Conservation (phyloP, 148 eudicot species). For the Silene uniflora region DNA sequence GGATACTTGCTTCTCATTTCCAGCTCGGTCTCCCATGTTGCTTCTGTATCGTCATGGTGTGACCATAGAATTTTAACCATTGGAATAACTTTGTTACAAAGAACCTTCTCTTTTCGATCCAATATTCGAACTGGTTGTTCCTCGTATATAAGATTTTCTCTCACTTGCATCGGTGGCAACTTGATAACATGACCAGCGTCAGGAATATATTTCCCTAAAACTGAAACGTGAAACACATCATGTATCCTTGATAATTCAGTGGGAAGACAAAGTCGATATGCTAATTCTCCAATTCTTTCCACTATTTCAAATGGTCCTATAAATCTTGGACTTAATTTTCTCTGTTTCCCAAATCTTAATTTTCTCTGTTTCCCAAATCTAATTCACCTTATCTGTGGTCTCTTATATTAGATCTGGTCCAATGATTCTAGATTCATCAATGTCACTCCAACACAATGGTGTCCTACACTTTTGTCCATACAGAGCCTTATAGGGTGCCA, state of each 20-base stretch:
- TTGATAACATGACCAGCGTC: not conserved
- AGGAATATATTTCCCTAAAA: not conserved
- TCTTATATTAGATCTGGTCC: not conserved
- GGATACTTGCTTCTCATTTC: too few relatives aligned
- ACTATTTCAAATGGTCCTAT: not conserved
- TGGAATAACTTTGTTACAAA: slow-evolving; percentile 1
- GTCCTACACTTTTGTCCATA: not conserved
- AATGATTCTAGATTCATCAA: not conserved
- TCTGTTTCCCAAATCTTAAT: not conserved
- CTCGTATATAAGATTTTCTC: not conserved
- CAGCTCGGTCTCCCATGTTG: not conserved
- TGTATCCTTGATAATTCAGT: not conserved
- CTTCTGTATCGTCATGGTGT: not conserved
- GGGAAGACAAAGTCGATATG: not conserved
- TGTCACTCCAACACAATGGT: not conserved
- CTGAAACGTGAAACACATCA: slow-evolving; percentile 10
- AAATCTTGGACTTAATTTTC: slow-evolving; percentile 5
- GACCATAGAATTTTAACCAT: not conserved
- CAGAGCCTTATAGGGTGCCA: not conserved
- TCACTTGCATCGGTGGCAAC: not conserved
- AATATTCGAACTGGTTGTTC: not conserved
- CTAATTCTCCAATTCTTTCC: not conserved
- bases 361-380: not conserved
- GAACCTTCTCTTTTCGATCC: not conserved
- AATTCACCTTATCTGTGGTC: not conserved